These are phyloP conservation scores for Backusella parvicylindrica DNA, from an alignment of 192 early-diverging fungal species.

Conservation along the genomic window DNA sequence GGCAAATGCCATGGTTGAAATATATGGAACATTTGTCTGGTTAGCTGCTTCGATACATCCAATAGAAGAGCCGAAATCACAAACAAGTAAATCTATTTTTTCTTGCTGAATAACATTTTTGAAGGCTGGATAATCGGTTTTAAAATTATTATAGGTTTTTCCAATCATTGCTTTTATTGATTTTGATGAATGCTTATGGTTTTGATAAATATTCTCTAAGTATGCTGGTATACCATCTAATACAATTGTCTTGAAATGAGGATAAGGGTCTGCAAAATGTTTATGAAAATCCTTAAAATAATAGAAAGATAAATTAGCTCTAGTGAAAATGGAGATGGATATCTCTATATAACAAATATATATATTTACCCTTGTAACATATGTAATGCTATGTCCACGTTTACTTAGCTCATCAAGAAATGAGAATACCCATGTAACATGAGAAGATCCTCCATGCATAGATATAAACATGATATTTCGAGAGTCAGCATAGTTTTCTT, in stretches of 20 bases:
- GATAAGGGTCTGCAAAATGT: constrained; percentile 9
- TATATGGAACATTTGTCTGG: not conserved
- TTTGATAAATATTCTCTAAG: not conserved
- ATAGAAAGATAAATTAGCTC: not conserved
- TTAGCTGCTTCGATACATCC: constrained; percentile 2
- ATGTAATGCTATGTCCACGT: constrained; percentile 22
- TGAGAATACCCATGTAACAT: constrained; percentile 22
- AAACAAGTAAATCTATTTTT: not conserved
- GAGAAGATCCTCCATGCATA: constrained; percentile 16
- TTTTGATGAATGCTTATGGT: not conserved
- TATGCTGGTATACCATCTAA: not conserved
- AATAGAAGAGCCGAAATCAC: not conserved
- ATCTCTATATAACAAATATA: not conserved
- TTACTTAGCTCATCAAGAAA: constrained; percentile 13
- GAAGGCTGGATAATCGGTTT: not conserved
- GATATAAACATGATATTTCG: not conserved
- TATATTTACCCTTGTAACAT: constrained; percentile 3
- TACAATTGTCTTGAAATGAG: constrained; percentile 4
- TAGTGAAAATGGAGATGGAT: not conserved
- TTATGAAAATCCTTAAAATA: not conserved
- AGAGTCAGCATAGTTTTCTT: not conserved
- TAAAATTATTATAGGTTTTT: not conserved
- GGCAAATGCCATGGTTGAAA: not conserved
- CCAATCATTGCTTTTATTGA: not conserved
- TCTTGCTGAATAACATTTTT: not conserved